Evolutionary conservation across 2,329 filamentous ascomycete species (phyloP).

Genomic region (Aspergillus sp.): DNA sequence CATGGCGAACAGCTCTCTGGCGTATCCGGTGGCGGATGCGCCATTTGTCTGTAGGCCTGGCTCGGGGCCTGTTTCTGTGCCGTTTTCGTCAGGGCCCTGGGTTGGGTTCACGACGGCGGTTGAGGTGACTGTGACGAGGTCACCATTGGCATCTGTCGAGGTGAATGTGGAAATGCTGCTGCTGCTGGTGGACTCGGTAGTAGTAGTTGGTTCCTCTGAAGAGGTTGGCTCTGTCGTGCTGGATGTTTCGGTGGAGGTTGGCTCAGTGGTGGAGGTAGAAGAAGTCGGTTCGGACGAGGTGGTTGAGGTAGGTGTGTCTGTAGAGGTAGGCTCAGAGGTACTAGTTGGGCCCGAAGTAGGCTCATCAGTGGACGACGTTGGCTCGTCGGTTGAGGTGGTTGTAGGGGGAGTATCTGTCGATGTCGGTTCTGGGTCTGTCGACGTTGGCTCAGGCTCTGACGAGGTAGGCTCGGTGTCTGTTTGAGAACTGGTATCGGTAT

Average conservation of each 20-base stretch:
- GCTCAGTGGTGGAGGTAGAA: constrained; percentile 3
- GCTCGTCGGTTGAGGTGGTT: neutral
- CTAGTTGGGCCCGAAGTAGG: neutral
- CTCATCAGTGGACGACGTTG: neutral
- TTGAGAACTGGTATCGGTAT: neutral
- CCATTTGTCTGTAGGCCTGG: constrained; percentile 44
- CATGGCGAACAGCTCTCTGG: constrained; percentile 38
- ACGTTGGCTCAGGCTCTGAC: neutral
- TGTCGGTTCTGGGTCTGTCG: neutral
- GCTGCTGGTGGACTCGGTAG: constrained; percentile 17
- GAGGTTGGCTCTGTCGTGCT: constrained; percentile 18
- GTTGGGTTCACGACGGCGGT: constrained; percentile 45
- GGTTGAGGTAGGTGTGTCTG: constrained; percentile 7
- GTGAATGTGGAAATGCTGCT: constrained; percentile 41
- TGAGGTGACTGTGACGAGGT: constrained; percentile 43
- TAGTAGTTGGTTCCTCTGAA: constrained; percentile 7
- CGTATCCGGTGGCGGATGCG: constrained; percentile 27
- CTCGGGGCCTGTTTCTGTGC: constrained; percentile 23
- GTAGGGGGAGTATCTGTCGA: neutral
- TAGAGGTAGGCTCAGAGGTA: neutral
- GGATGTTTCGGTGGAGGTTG: constrained; percentile 8
- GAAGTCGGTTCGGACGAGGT: constrained; percentile 8
- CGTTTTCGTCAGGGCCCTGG: constrained; percentile 23
- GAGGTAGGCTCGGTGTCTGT: constrained; percentile 13
- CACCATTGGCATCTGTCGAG: constrained; percentile 44